Conservation (phyloP, 164 flowering plant genomes). For the Nelumbo lutea region DNA sequence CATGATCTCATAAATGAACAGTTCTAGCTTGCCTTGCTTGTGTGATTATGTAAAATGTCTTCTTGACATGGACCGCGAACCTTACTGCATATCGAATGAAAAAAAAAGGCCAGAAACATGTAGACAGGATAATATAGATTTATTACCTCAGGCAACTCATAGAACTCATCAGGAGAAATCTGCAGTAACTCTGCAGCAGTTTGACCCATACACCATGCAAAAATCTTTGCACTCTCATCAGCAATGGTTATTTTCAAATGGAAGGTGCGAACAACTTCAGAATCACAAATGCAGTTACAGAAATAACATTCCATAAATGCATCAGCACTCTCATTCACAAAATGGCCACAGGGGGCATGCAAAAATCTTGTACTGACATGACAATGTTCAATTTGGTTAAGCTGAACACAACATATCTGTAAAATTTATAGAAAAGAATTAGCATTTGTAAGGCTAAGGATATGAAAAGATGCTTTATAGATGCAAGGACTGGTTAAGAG, state of each 20-base stretch:
- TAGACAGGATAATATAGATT: background rate
- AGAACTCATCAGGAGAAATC: conserved; percentile 83
- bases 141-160: conserved; percentile 71
- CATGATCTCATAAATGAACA: background rate
- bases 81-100: background rate
- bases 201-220: conserved; percentile 79
- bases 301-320: conserved; percentile 55
- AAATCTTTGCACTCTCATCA: conserved; percentile 63
- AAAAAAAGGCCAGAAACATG: background rate
- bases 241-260: conserved; percentile 61
- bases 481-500: background rate
- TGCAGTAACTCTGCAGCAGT: conserved; percentile 85
- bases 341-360: conserved; percentile 70
- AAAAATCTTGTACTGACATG: conserved; percentile 52
- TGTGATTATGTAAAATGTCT: background rate
- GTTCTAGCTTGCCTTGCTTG: background rate
- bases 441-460: background rate
- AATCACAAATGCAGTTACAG: conserved; percentile 44
- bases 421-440: conserved; percentile 5
- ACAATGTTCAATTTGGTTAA: conserved; percentile 57
- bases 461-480: background rate
- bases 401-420: conserved; percentile 71
- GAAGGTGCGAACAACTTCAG: conserved; percentile 53
- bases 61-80: background rate
- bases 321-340: conserved; percentile 36